phyloP scores from a whole-genome alignment of 176 grass and related monocot species.

The Bolboschoenus planiculmis region DNA sequence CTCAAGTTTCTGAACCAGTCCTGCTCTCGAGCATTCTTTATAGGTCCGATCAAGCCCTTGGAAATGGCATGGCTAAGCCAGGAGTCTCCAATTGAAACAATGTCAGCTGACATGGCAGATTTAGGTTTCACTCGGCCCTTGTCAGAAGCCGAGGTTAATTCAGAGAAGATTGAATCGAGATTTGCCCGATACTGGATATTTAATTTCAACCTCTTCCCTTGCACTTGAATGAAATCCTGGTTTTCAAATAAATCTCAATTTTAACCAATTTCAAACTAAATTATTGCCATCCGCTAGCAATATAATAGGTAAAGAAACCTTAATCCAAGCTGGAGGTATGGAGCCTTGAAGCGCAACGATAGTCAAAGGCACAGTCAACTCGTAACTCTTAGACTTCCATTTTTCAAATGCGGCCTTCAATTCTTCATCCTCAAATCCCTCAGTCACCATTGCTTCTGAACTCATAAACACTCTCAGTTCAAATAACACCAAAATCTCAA shows the following conservation, averaged over 20 bases:
- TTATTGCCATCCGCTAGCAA: background rate
- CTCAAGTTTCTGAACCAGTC: slow-evolving; percentile 67
- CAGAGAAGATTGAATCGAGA: slow-evolving; percentile 53
- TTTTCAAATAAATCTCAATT: background rate
- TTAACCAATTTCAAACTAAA: background rate
- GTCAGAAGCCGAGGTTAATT: slow-evolving; percentile 51
- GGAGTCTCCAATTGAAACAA: slow-evolving; percentile 71
- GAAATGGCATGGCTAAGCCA: slow-evolving; percentile 67
- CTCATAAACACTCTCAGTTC: slow-evolving; percentile 1
- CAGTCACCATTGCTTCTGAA: slow-evolving; percentile 19
- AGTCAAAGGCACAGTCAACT: slow-evolving; percentile 67
- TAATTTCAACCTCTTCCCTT: slow-evolving; percentile 79
- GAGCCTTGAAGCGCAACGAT: slow-evolving; percentile 78
- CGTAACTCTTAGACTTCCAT: slow-evolving; percentile 77
- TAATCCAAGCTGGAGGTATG: slow-evolving; percentile 80
- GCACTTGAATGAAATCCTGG: slow-evolving; percentile 72
- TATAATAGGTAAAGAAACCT: slow-evolving; percentile 30
- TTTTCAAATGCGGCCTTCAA: slow-evolving; percentile 54
- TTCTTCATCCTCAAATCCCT: slow-evolving; percentile 45
- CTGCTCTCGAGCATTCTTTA: slow-evolving; percentile 57
- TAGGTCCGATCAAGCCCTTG: slow-evolving; percentile 61
- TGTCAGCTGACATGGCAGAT: slow-evolving; percentile 65
- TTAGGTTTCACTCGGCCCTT: slow-evolving; percentile 57
- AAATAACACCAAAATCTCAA: background rate
- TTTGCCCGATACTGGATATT: slow-evolving; percentile 40